Base-by-base conservation (phyloP, 106 monocot species). In the Acorus gramineus region DNA sequence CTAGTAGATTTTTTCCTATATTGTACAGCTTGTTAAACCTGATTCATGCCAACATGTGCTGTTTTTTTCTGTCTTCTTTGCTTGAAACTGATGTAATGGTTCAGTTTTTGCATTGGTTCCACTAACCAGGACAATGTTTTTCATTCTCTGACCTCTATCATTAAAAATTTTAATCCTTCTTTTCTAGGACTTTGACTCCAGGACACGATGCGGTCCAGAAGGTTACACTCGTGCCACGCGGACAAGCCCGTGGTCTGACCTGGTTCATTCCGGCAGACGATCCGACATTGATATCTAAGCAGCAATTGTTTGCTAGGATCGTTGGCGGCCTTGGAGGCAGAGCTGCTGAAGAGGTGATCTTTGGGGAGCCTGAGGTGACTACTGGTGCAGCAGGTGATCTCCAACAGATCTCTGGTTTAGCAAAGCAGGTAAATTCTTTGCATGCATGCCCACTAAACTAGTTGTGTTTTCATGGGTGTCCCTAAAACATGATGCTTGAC, bases 311-410 rank as follows among this genome's bases (percentile, higher is more conserved):
- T 64, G 95, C 95, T 5, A 82, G 96, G 62, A 92, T 98, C 60
- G 91, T 98, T 42, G 96, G 96, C 59, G 96, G 96, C 49, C 85
- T 98, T 51, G 96, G 96, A 11, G 96, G 96, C 60, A 82, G 96
- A 77, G 96, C 96, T 64, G 87, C 96, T n/a, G 96, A 98, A 63
- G 96, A 98, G 69, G 13, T 98, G 11, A 98, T 98, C 55, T 98
- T 98, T 76, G 96, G 96, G 56, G 96, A 92, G 56, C 73, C 96
- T 68, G 96, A 98, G 75, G 87, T 98, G 43, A 98, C 96, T 9
- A 98, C 96, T 46, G 96, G 96, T 66, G 96, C 96, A 68, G 96
- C 85, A 43, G 96, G 96, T 59, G 96, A 98, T 66, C 73, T 98
- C 52, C 87, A 88, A 53, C 96, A 98, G 71, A 88, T 98, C 59